Evolutionary conservation across 2,329 filamentous ascomycete species (phyloP), one percentile per base, ranked within the genome.

Genomic region (Fusarium poae): DNA sequence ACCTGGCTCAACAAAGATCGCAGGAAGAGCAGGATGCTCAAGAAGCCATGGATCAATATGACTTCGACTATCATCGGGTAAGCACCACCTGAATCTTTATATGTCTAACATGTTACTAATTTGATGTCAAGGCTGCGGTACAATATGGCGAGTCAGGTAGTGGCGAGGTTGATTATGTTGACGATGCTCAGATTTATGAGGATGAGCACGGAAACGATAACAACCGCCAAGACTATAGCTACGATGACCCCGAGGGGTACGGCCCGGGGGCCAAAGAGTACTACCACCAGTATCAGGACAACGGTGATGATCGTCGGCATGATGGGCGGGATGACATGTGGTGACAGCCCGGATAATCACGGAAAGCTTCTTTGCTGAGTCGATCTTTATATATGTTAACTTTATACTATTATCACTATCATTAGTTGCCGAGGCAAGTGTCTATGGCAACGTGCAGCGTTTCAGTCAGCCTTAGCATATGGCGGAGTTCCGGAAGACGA

Each of bases 1-100:
- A 84, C 59, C 66, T 83, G 62, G 79, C 82, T 49, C 82, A 83
- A 65, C 83, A 84, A 63, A 78, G 82, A 76, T 71, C 79, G 79
- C 75, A 83, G 77, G 75, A 75, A 61, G 80, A 76, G n/a, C 81
- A 83, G 63, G 82, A 83, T 40, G 77, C 77, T 52, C 80, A 83
- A 54, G 80, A 84, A 65, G 80, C 81, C 64, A 80, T 84, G 62
- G 83, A 84, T 65, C 82, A 81, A 55, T 86, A 86, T 71, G 82
- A 85, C 70, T 86, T 82, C 72, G 83, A 86, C 68, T 86, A 86
- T 71, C 83, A 85, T 69, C 77, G 84, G 69, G 84, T 86, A 75
- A 79, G 83, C 79, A 13, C 11, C n/a, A 4, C 13, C 23, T 21
- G 15, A 9, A n/a, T 13, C 15, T 3, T 35, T 15, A 29, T 16